Base-by-base conservation (phyloP, 2,329 filamentous ascomycete species). In the Sarocladiaceae sp. region DNA sequence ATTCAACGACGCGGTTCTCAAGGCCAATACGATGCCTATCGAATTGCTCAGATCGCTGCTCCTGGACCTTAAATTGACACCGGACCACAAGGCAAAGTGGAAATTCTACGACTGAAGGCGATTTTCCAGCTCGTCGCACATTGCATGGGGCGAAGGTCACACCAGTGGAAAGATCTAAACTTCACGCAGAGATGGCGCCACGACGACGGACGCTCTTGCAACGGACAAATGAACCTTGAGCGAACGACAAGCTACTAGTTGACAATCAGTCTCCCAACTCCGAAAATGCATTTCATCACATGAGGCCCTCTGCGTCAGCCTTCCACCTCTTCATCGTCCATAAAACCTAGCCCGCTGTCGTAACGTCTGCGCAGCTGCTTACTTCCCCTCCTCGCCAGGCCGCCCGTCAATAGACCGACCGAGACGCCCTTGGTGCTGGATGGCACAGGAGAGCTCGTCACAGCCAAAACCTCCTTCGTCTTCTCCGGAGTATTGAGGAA, bases 291-390 rank as follows among this genome's bases (percentile, higher is more conserved):
- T 41, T 27, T 4, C 12, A 29, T 23, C n/a, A 16, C 37, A 18
- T 9, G 13, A 29, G 11, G 16, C 24, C 15, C 47, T 7, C 16
- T 29, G 9, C 13, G 49, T 48, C 53, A 61, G 31, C 60, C 52
- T 24, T 64, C 62, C 15, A 64, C 58, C 44, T 71, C 70, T 27
- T 77, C 74, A 53, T 79, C 75, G 21, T 76, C 73, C 55, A 78
- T 50, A 19, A 80, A 62, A 0, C 74, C 74, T 41, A 80, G 53
- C 0, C 76, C 77, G 44, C 73, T 78, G 55, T 80, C 76, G 50
- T 71, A 68, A 46, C 68, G 64, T 47, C 73, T 67, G 47, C 64
- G 50, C 15, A 45, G 63, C 61, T 69, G 75, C 51, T 49, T 64
- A 20, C 56, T 63, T 20, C 54, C 55, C 18, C 57, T 57, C 37